Base-by-base conservation (phyloP, 2,329 filamentous ascomycete genomes). In the Tympanopsis confertula region DNA sequence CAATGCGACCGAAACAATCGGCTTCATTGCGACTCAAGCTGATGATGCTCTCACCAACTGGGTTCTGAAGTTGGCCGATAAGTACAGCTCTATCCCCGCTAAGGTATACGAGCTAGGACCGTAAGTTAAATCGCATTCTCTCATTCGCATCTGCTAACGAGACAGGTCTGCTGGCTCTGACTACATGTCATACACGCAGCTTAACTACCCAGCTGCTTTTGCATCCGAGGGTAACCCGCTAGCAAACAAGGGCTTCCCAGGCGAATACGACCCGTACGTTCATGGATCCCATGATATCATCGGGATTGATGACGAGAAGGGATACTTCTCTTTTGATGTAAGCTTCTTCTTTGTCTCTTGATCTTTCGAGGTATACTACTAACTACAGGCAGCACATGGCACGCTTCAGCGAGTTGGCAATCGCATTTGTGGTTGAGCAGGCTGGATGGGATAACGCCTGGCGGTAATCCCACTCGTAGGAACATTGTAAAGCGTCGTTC, bases 121-220 rank as follows among this genome's bases (percentile, higher is more conserved):
- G 49, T 54, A 46, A 38, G 52, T 45, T 15, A 36, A 29, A 10
- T 12, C 13, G 10, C 18, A 20, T 12, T 26, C 5, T 4, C 24
- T 39, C 15, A 12, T n/a, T 35, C 14, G 19, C 12, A n/a, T 35
- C 5, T 14, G 14, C 20, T 18, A 35, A 19, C 35, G 19, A 35
- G 14, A 13, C 32, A 57, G 54, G 3, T 47, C 49, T 24, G 59
- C 57, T 10, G 58, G 58, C 2, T 63, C 59, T 13, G 59, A 63
- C 36, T 62, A 62, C 46, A 59, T 61, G 58, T 59, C 57, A 1
- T 62, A 50, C 40, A 60, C 58, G 1, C 45, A 56, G 45, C 44
- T 55, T n/a, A 55, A 54, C n/a, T 63, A 54, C 42, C 59, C 59
- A 2, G 49, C 59, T 1, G 47, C 58, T 1, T 62, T 62, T 38